Percentiles rank a stretch among this genome's conserved stretches.
Evolutionary conservation across 1,284 basidiomycete genomes (phyloP).

Genomic region (Trichosporon sp.): DNA sequence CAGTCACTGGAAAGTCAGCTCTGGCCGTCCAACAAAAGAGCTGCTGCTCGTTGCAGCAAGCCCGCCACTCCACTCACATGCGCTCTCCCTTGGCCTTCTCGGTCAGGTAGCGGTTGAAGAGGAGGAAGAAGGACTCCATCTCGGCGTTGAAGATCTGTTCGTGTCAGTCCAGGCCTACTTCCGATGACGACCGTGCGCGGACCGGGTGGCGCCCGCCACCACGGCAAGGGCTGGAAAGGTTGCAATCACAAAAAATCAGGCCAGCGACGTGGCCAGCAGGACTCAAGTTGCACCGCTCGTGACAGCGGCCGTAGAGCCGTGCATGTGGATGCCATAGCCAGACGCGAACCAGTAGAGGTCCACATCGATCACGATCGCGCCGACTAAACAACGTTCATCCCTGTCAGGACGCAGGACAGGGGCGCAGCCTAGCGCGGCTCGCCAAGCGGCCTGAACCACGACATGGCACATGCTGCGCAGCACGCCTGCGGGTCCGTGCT

Average conservation of each 20-base stretch:
- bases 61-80: conserved; percentile 67
- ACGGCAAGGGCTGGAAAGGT: not conserved
- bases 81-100: conserved; percentile 93
- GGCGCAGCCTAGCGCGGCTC: not conserved
- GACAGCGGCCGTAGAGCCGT: not conserved
- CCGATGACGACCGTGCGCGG: not conserved
- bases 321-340: not conserved
- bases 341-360: not conserved
- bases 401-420: not conserved
- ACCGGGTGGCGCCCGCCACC: conserved; percentile 11
- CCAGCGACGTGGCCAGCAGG: not conserved
- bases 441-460: not conserved
- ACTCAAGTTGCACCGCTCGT: too few relatives aligned
- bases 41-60: not conserved
- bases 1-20: conserved; percentile 69
- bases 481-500: conserved; percentile 7
- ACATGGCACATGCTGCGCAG: conserved; percentile 11
- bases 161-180: not conserved
- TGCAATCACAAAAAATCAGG: not conserved
- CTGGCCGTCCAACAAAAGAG: not conserved
- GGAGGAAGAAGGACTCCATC: conserved; percentile 98
- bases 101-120: conserved; percentile 96
- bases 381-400: not conserved
- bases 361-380: not conserved
- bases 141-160: conserved; percentile 89